Conservation (phyloP, 2,329 filamentous ascomycete species). For the Balansia obtecta region DNA sequence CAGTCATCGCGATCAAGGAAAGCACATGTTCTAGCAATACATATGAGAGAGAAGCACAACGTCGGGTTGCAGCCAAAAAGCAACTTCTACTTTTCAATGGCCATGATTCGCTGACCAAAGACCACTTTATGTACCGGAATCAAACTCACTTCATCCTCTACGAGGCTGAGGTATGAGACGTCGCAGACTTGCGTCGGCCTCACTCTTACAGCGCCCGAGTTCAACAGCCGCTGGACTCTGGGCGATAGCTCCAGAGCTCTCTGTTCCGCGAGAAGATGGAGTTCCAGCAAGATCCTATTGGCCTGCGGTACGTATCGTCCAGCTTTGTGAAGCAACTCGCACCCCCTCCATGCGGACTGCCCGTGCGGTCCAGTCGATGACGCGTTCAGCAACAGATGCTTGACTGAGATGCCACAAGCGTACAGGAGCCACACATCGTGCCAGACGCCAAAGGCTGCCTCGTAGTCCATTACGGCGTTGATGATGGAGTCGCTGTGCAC, state of each 20-base stretch:
- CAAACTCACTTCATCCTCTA: neutral
- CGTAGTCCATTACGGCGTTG: conserved; percentile 13
- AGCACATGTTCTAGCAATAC: no score
- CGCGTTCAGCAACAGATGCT: neutral
- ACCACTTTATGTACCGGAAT: neutral
- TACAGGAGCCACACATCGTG: conserved; percentile 12
- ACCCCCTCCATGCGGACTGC: conserved; percentile 4
- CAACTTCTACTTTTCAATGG: neutral
- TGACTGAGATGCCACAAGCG: conserved; percentile 5
- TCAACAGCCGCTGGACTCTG: neutral
- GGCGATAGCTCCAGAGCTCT: neutral
- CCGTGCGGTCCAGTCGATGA: neutral
- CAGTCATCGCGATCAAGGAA: no score
- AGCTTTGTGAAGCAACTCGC: conserved; percentile 5
- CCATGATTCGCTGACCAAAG: neutral
- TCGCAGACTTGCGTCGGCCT: neutral
- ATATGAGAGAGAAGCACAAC: no score
- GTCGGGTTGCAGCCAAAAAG: no score
- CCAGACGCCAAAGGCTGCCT: conserved; percentile 12
- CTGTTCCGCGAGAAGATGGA: neutral
- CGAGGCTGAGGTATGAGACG: neutral
- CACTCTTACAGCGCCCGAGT: neutral
- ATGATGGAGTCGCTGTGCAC: conserved; percentile 10
- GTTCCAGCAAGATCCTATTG: neutral
- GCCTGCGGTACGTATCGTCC: conserved; percentile 3